These are phyloP conservation scores for Salix udensis DNA, from an alignment of 345 rosid genomes.

Conservation along the genomic window DNA sequence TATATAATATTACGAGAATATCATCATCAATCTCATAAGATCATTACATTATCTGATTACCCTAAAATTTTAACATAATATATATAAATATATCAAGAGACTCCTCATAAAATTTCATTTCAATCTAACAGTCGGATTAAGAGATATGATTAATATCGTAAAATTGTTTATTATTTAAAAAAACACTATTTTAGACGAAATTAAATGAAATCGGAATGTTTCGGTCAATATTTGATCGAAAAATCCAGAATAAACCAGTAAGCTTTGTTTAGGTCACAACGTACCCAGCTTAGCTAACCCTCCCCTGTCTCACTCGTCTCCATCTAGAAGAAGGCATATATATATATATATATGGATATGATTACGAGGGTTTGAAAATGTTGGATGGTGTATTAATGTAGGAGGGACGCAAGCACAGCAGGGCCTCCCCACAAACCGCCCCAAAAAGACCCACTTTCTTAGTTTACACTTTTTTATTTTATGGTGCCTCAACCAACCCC, in stretches of 20 bases:
- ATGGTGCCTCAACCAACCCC: conserved; percentile 24
- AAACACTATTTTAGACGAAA: no score
- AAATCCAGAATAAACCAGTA: neutral
- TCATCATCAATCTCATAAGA: no score
- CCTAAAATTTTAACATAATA: no score
- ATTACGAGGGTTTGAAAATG: conserved; percentile 2
- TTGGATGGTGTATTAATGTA: neutral
- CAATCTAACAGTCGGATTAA: no score
- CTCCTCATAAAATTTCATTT: no score
- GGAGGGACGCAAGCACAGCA: conserved; percentile 8
- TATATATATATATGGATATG: neutral
- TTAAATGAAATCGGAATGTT: no score
- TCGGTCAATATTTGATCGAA: rapidly evolving
- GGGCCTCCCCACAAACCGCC: conserved; percentile 19
- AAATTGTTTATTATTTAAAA: no score
- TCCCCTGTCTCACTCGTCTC: neutral
- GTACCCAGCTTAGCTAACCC: neutral
- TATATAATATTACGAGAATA: no score
- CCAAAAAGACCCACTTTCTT: conserved; percentile 21
- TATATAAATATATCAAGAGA: no score
- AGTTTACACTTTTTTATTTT: conserved; percentile 20
- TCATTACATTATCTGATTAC: no score
- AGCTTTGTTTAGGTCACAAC: conserved; percentile 2
- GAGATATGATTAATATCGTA: no score
- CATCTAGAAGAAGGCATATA: neutral